phyloP scores from a whole-genome alignment of 495 filamentous ascomycete species.

The Aspergillus olivimuriae region DNA sequence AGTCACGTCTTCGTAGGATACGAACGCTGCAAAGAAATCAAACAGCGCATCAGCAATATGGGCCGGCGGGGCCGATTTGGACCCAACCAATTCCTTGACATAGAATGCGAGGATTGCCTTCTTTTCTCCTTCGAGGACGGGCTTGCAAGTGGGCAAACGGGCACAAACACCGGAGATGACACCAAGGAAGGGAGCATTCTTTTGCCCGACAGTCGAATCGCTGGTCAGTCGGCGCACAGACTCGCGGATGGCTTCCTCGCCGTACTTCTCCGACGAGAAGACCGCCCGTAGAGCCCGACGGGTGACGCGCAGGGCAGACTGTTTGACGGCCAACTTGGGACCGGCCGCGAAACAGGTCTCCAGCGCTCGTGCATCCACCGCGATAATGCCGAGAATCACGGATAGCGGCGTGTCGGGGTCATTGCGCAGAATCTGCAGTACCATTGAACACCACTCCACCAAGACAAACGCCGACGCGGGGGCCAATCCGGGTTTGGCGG shows the following conservation, averaged over 20 bases:
- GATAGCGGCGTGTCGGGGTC: conserved; percentile 52
- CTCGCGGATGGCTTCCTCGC: conserved; percentile 53
- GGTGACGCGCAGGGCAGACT: conserved; percentile 64
- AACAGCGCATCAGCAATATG: conserved; percentile 67
- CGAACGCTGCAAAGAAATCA: conserved; percentile 79
- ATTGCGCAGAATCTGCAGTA: conserved; percentile 57
- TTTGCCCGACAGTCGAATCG: conserved; percentile 53
- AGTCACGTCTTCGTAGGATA: conserved; percentile 66
- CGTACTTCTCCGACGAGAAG: conserved; percentile 52
- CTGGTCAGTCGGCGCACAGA: conserved; percentile 59
- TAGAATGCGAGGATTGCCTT: conserved; percentile 72
- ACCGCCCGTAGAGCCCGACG: conserved; percentile 66
- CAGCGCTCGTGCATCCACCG: conserved; percentile 58
- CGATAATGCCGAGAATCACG: conserved; percentile 56
- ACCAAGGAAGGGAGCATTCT: conserved; percentile 71
- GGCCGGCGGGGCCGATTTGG: conserved; percentile 58
- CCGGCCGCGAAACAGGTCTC: conserved; percentile 66
- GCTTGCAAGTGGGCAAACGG: conserved; percentile 52
- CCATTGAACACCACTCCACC: conserved; percentile 76
- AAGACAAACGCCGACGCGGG: conserved; percentile 79
- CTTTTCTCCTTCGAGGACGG: conserved; percentile 57
- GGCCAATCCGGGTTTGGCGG: conserved; percentile 67
- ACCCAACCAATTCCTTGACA: conserved; percentile 75
- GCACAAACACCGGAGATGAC: conserved; percentile 80
- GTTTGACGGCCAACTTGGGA: conserved; percentile 50